Evolutionary conservation across 202 grass and related monocot genomes (phyloP).

Genomic region (Panicum virgatum): DNA sequence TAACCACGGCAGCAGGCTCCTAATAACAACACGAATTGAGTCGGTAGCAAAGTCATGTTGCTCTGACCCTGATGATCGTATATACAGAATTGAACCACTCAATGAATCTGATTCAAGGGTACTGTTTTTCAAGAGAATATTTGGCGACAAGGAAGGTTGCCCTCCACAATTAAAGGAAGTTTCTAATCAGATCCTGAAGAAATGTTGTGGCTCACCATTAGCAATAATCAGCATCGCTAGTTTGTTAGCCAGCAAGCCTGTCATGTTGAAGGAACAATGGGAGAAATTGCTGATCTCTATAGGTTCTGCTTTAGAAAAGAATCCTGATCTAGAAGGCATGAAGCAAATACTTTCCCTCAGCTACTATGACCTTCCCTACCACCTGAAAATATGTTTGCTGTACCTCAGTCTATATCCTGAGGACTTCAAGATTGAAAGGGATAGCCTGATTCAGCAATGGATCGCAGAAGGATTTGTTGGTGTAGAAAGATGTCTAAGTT

Average conservation of each 20-base stretch:
- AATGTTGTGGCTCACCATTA: conserved; percentile 46
- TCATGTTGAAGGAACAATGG: conserved; percentile 42
- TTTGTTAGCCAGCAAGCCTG: conserved; percentile 31
- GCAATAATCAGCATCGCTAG: conserved; percentile 47
- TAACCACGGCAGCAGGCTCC: conserved; percentile 15
- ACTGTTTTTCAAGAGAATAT: conserved; percentile 42
- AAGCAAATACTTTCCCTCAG: conserved; percentile 52
- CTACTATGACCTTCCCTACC: conserved; percentile 47
- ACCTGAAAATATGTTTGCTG: conserved; percentile 44
- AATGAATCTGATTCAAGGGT: conserved; percentile 34
- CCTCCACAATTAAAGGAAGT: conserved; percentile 26
- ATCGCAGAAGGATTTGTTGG: conserved; percentile 37
- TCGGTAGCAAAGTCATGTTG: conserved; percentile 37
- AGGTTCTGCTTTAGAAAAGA: conserved; percentile 43
- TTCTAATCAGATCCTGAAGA: conserved; percentile 35
- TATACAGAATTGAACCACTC: conserved; percentile 38
- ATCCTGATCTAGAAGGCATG: conserved; percentile 42
- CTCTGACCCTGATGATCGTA: background rate
- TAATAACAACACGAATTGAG: conserved; percentile 35
- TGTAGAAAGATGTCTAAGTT: background rate
- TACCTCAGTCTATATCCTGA: conserved; percentile 46
- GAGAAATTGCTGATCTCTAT: conserved; percentile 40
- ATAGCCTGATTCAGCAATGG: conserved; percentile 48
- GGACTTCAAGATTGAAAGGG: conserved; percentile 44
- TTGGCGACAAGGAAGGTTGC: conserved; percentile 28